Base-by-base conservation (phyloP, 1,139 yeast species). In the Geotrichum phurueaensis region DNA sequence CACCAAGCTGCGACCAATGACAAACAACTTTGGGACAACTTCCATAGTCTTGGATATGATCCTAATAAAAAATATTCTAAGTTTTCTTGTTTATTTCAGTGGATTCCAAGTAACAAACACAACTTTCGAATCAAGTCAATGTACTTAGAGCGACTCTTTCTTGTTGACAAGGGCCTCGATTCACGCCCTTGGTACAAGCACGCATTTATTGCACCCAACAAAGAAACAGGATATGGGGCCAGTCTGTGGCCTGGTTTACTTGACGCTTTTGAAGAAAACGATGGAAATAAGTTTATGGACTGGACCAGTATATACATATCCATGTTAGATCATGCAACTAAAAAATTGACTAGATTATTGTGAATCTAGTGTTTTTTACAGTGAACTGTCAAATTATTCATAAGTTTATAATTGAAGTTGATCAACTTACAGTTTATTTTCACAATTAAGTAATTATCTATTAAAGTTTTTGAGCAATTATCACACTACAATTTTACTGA, bases 181-280 rank as follows among this genome's bases (percentile, higher is more conserved):
- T 74, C 78, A 65, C 81, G 97, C 69, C 77, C 81, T n/a, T 90
- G 96, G 96, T 91, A 86, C 76, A 89, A 86, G 75, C 96, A 91
- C 74, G 80, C 88, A 64, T 83, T 89, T 3, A 89, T 81, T 72
- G 96, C 96, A 2, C 85, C 94, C 59, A 96, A 96, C 3, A 79
- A 95, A 69, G 85, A 80, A 73, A 87, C 96, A 1, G 97, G 97
- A 1, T 90, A 90, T 69, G 87, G 89, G 23, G 96, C 96, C 1
- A 91, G 87, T 68, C 82, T 85, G 22, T 79, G 87, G 65, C 96
- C 97, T 0, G 94, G 92, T 0, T 77, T 90, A 62, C 81, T 82
- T 49, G 96, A 90, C 71, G 89, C 96, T 0, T 73, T 88, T 56
- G 96, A 89, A 71, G 96, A 89, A 25, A 29, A 45, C 3, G 51